These are phyloP conservation scores for Colletotrichum salicis DNA, from an alignment of 2,329 filamentous ascomycete species.

Conservation along the genomic window DNA sequence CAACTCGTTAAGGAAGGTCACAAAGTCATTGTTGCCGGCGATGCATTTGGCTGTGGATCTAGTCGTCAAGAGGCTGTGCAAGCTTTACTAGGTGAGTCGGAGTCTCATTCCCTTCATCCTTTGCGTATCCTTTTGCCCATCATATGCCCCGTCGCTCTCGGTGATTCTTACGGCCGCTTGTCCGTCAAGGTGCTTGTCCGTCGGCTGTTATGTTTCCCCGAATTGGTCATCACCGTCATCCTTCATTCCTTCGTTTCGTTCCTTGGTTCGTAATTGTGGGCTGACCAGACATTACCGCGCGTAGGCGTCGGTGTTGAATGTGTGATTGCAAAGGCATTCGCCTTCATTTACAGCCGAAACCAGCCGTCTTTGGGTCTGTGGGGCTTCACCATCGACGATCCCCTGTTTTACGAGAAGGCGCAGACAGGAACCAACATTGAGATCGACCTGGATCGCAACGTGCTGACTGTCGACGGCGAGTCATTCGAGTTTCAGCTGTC, in stretches of 20 bases:
- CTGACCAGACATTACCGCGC: neutral
- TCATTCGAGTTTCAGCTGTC: conserved; percentile 49
- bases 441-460: conserved; percentile 45
- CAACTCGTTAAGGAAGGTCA: conserved; percentile 36
- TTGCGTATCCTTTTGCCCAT: neutral
- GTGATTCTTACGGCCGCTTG: neutral
- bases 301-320: conserved; percentile 48
- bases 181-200: neutral
- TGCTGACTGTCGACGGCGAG: conserved; percentile 36
- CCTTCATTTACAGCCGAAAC: conserved; percentile 59
- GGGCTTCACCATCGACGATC: conserved; percentile 52
- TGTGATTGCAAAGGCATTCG: conserved; percentile 56
- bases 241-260: neutral
- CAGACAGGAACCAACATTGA: conserved; percentile 48
- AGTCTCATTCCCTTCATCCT: too few relatives aligned
- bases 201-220: neutral
- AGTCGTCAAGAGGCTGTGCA: conserved; percentile 56
- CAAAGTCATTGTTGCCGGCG: conserved; percentile 56
- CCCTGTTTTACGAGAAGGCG: conserved; percentile 49
- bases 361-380: conserved; percentile 56
- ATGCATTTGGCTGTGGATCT: conserved; percentile 57
- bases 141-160: neutral
- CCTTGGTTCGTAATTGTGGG: neutral
- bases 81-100: conserved; percentile 45
- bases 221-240: neutral